A percentile compares a stretch with the other conserved stretches of the same genome.
Evolutionary conservation across 495 filamentous ascomycete species (phyloP).

Genomic region (Lindgomyces ingoldianus): DNA sequence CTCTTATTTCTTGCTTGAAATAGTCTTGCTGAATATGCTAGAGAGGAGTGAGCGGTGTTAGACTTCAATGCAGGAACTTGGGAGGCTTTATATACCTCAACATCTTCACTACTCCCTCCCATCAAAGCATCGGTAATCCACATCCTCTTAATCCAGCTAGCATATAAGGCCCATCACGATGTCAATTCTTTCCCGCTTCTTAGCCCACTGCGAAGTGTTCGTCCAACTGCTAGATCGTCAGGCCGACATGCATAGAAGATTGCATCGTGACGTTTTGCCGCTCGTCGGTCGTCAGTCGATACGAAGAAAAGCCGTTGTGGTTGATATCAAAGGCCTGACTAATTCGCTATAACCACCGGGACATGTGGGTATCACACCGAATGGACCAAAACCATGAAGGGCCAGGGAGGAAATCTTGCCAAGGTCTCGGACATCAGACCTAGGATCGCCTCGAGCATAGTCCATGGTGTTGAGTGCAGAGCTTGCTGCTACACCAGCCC

Average conservation of each 20-base stretch:
- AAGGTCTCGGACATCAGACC: too few relatives aligned
- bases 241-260: background rate
- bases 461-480: background rate
- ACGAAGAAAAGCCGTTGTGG: background rate
- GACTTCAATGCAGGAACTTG: background rate
- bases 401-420: too few relatives aligned
- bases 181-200: background rate
- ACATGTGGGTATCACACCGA: too few relatives aligned
- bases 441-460: background rate
- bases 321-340: conserved; percentile 5
- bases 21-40: background rate
- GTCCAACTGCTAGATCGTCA: background rate
- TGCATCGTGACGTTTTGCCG: background rate
- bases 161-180: background rate
- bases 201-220: background rate
- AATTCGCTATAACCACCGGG: background rate
- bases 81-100: conserved; percentile 13
- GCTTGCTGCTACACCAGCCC: background rate
- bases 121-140: conserved; percentile 8
- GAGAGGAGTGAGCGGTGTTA: background rate
- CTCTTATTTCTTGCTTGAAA: background rate
- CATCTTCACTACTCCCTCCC: background rate
- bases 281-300: background rate
- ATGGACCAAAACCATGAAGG: too few relatives aligned
- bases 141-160: background rate